phyloP scores from a whole-genome alignment of 164 flowering plant genomes.

The Vitis amurensis region DNA sequence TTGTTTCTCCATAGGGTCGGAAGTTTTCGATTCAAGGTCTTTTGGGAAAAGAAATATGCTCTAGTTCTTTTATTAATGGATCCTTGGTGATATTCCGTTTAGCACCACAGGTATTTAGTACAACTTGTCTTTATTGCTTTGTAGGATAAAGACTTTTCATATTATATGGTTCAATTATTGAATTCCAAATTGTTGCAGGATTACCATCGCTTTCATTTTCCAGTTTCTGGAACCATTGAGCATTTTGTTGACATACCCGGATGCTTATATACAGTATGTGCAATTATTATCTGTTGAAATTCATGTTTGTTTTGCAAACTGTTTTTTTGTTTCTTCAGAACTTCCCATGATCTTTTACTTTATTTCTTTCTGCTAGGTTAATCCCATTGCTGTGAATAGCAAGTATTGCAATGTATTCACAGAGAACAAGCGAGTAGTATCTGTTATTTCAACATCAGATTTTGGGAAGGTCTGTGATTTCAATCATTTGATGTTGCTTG shows the following conservation, averaged over 20 bases:
- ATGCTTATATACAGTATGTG: slow-evolving; percentile 77
- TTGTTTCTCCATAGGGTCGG: slow-evolving; percentile 52
- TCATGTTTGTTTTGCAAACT: not conserved
- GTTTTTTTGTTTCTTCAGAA: not conserved
- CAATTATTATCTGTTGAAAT: not conserved
- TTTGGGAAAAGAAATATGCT: slow-evolving; percentile 57
- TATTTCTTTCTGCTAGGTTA: slow-evolving; percentile 50
- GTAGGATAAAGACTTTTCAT: not conserved
- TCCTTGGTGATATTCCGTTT: slow-evolving; percentile 89
- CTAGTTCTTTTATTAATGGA: slow-evolving; percentile 60
- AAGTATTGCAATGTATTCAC: slow-evolving; percentile 95
- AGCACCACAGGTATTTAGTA: slow-evolving; percentile 90
- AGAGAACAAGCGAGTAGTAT: slow-evolving; percentile 87
- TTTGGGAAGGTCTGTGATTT: slow-evolving; percentile 83
- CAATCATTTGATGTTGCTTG: not conserved
- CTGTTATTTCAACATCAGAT: slow-evolving; percentile 64
- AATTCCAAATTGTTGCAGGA: slow-evolving; percentile 52
- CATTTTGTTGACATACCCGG: slow-evolving; percentile 72
- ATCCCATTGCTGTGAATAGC: slow-evolving; percentile 97
- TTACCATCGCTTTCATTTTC: slow-evolving; percentile 92
- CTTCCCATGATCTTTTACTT: slow-evolving; percentile 11
- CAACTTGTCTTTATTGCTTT: not conserved
- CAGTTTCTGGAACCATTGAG: slow-evolving; percentile 82
- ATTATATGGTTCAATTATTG: no score
- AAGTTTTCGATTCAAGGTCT: slow-evolving; percentile 93